Base-by-base conservation (phyloP, 2,329 filamentous ascomycete genomes). In the Phaeophleospora eucalypticola region DNA sequence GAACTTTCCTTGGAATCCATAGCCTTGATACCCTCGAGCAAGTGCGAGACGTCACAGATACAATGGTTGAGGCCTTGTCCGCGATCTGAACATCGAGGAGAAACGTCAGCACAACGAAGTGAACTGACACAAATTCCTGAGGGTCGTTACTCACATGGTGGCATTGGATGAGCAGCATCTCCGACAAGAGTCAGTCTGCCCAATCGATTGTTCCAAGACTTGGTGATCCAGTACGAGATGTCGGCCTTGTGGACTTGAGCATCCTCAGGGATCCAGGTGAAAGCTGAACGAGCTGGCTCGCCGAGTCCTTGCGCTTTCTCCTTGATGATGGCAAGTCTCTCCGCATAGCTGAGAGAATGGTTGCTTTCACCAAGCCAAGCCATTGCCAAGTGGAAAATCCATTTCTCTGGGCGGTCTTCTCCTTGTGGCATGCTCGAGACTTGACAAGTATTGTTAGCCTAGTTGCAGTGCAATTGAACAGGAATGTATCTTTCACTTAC, bases 41-140 rank as follows among this genome's bases (percentile, higher is more conserved):
- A 40, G 14, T 37, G 27, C 16, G 20, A 43, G 34, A 32, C 20
- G 24, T 48, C 45, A 14, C 29, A 24, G 16, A 48, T 48, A 24
- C 45, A 48, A 32, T 48, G 39, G 19, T 48, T 48, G 12, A 48
- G 45, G n/a, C 45, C 45, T 24, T 48, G 45, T 3, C 45, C 45
- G 3, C 45, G 45, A 24, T 43, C 29, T 35, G 9, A 7, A 36
- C n/a, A n/a, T n/a, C n/a, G n/a, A 15, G 19, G n/a, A 9, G 8
- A 32, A 32, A 32, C n/a, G 8, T 32, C n/a, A 32, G 27, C 39
- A 16, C 19, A 14, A n/a, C n/a, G n/a, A n/a, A 15, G 42, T 21
- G 19, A 29, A 4, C 24, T n/a, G 34, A 14, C 3, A 9, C 16
- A 24, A 27, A 4, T 12, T 9, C 7, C 14, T 36, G 16, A 6